Conservation (phyloP, 257 asterid genomes). For the Nyctanthes arbortristis region DNA sequence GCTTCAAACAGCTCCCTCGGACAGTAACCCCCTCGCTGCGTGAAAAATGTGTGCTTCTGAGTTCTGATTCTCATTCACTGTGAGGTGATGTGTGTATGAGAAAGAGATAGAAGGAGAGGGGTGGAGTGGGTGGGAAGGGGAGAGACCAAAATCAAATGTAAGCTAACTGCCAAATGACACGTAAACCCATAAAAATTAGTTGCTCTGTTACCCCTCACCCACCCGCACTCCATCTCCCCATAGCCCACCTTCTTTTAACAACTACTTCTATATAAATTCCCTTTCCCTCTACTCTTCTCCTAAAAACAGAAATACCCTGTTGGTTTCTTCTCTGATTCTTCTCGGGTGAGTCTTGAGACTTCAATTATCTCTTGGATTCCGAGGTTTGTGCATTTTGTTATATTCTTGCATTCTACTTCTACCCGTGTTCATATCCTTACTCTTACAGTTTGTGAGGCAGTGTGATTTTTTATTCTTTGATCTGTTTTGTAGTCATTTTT, state of each 20-base stretch:
- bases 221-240: conserved; percentile 6
- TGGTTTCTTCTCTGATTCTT: conserved; percentile 9
- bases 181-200: conserved; percentile 34
- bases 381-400: conserved; percentile 39
- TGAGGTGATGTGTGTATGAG: too few species aligned
- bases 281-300: conserved; percentile 30
- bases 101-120: too few species aligned
- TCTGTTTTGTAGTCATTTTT: conserved; percentile 29
- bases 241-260: conserved; percentile 41
- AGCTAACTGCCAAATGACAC: conserved; percentile 51
- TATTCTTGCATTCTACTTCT: neutral
- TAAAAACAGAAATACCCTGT: neutral
- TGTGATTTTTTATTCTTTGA: conserved; percentile 23
- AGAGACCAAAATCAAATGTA: conserved; percentile 7
- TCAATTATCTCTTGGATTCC: conserved; percentile 7
- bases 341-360: conserved; percentile 10
- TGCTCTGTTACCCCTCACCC: conserved; percentile 13
- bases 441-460: neutral
- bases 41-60: neutral
- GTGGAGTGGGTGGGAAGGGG: neutral
- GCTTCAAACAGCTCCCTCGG: conserved; percentile 20
- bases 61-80: too few species aligned
- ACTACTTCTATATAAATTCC: conserved; percentile 18
- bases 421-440: neutral
- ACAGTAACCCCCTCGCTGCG: neutral